Base-by-base conservation (phyloP, 805 yeast genomes). In the Saturnispora sanitii region DNA sequence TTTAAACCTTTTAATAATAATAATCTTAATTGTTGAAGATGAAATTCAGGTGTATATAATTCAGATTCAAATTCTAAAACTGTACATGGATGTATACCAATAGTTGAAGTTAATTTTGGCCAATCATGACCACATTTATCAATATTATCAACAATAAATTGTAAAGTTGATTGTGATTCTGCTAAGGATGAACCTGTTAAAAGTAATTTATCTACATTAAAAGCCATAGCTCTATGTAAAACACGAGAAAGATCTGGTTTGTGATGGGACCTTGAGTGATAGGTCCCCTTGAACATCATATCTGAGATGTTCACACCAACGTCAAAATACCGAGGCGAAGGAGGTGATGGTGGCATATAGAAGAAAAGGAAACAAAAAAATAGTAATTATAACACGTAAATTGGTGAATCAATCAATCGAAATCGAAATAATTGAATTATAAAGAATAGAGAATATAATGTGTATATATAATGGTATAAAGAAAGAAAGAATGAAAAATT, bases 71-170 rank as follows among this genome's bases (percentile, higher is more conserved):
- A 71, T 49, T 68, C 88, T 54, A 57, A 58, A 0, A 87, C 94
- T 15, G 81, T 67, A 60, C 98, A 90, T 0, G 99, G 99, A 63
- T 92, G 99, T 2, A 90, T 94, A 11, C 99, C 98, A 2, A 79
- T 88, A 0, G 98, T 92, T 19, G 82, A 75, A 45, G 64, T 71
- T 23, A 79, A 55, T 8, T 45, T 44, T 1, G 64, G 64, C 30
- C 61, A 54, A 6, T 38, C 28, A 25, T 32, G 15, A 6, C 6
- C 35, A 11, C 15, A 6, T 13, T 4, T 23, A 18, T 42, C 32
- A 30, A 47, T 45, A 25, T 44, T 45, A 2, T 46, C 36, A 2
- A 37, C 20, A 30, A 82, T 77, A 23, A 88, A 53, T 13, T 67
- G 70, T 15, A 83, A 57, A 6, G 87, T 82, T n/a, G 66, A 63